Conservation (phyloP, 2,329 filamentous ascomycete species). For the Colletotrichum caudatum region DNA sequence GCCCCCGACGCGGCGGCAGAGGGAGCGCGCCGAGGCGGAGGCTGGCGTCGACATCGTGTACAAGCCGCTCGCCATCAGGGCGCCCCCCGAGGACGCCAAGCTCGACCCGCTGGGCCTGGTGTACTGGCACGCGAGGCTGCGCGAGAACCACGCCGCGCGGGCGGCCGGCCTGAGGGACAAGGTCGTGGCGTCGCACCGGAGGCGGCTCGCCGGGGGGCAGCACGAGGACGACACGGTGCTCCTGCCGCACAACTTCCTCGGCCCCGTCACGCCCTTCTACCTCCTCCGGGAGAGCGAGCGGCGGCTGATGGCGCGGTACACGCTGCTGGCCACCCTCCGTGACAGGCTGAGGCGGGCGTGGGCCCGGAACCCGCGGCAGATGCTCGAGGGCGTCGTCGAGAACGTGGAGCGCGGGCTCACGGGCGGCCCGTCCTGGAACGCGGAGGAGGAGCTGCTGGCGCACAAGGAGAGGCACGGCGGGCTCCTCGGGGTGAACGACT, state of each 20-base stretch:
- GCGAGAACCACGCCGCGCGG: slow-evolving; percentile 44
- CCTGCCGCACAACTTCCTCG: slow-evolving; percentile 48
- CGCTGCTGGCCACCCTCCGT: slow-evolving; percentile 39
- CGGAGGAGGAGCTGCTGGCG: slow-evolving; percentile 20
- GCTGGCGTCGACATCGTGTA: slow-evolving; percentile 33
- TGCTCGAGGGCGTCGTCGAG: slow-evolving; percentile 46
- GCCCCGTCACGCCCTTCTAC: slow-evolving; percentile 46
- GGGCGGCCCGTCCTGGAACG: slow-evolving; percentile 16
- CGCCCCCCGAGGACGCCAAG: slow-evolving; percentile 25
- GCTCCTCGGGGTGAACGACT: slow-evolving; percentile 10
- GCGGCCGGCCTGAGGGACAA: slow-evolving; percentile 44
- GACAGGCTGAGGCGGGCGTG: slow-evolving; percentile 45
- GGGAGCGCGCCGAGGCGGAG: slow-evolving; percentile 34
- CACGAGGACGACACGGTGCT: slow-evolving; percentile 35
- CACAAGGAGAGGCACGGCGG: slow-evolving; percentile 4
- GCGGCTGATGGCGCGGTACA: slow-evolving; percentile 47
- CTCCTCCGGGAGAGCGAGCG: slow-evolving; percentile 45
- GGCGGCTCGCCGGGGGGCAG: slow-evolving; percentile 19
- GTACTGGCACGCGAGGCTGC: slow-evolving; percentile 47
- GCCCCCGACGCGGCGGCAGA: slow-evolving; percentile 47
- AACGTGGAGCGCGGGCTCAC: slow-evolving; percentile 34
- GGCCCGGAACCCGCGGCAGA: slow-evolving; percentile 45
- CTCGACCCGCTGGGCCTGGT: slow-evolving; percentile 50
- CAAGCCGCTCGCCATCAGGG: slow-evolving; percentile 30
- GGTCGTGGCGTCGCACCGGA: slow-evolving; percentile 44